Evolutionary conservation across 305 asterid species (phyloP).

Genomic region (Rubia peregrina): DNA sequence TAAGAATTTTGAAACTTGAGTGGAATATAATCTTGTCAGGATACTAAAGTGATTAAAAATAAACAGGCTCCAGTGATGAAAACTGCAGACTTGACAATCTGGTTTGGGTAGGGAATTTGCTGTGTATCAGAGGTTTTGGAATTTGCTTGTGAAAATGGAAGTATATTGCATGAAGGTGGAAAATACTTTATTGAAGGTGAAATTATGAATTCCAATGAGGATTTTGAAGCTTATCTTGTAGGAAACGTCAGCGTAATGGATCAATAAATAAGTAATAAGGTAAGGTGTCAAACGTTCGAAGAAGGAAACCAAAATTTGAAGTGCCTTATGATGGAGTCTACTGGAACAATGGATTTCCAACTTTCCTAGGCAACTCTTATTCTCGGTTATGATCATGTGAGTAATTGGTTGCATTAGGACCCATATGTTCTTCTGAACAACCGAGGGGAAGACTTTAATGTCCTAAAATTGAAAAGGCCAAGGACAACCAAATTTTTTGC

Average conservation of each 20-base stretch:
- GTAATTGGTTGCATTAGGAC: neutral
- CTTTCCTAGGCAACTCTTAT: neutral
- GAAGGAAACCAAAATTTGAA: conserved; percentile 21
- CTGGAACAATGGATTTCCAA: neutral
- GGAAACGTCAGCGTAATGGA: conserved; percentile 43
- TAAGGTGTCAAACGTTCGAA: conserved; percentile 55
- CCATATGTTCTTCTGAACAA: neutral
- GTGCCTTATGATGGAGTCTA: neutral
- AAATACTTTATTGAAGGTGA: conserved; percentile 51
- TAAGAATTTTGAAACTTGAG: neutral
- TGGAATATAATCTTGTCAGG: conserved; percentile 32
- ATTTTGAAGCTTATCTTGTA: conserved; percentile 51
- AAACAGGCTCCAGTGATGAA: conserved; percentile 75
- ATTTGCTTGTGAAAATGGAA: conserved; percentile 78
- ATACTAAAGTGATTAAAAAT: conserved; percentile 77
- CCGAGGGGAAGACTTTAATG: neutral
- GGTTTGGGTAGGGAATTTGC: conserved; percentile 64
- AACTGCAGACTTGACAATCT: conserved; percentile 58
- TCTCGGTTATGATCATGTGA: neutral
- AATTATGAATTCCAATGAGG: conserved; percentile 46
- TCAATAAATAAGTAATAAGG: conserved; percentile 35
- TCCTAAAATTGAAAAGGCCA: neutral
- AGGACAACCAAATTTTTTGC: neutral
- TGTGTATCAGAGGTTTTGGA: conserved; percentile 66
- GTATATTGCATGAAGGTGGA: conserved; percentile 48